Evolutionary conservation across 2,329 filamentous ascomycete genomes (phyloP).

Genomic region (Rugonectria rugulosa): DNA sequence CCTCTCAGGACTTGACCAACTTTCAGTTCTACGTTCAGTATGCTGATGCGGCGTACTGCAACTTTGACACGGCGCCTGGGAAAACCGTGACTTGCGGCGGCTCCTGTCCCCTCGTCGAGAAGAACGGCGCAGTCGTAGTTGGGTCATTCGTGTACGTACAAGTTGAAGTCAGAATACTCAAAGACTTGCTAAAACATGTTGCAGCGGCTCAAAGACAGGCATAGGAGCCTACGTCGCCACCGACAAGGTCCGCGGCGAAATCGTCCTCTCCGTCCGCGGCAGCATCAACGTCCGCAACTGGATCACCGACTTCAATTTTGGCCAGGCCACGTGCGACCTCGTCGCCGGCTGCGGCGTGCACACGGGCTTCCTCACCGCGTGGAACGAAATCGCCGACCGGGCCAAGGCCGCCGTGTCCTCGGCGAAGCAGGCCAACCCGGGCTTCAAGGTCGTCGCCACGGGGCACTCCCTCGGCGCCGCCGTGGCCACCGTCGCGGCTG

Average conservation of each 20-base stretch:
- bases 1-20: too few species aligned
- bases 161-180: neutral
- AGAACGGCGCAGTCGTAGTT: constrained; percentile 52
- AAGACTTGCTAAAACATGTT: constrained; percentile 32
- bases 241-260: constrained; percentile 56
- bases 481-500: constrained; percentile 66
- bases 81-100: constrained; percentile 52
- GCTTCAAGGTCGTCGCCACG: constrained; percentile 63
- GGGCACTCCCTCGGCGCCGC: constrained; percentile 76
- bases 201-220: constrained; percentile 51
- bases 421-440: constrained; percentile 56
- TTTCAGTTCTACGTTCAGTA: constrained; percentile 56
- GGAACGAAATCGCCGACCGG: constrained; percentile 57
- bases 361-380: constrained; percentile 65
- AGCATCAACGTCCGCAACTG: constrained; percentile 66
- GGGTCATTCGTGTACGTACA: constrained; percentile 48
- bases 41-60: constrained; percentile 61
- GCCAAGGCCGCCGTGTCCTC: constrained; percentile 53
- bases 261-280: constrained; percentile 68
- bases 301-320: constrained; percentile 58
- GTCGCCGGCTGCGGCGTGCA: constrained; percentile 58
- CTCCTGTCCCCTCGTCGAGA: constrained; percentile 52
- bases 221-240: constrained; percentile 59
- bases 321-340: constrained; percentile 37
- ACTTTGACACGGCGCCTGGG: constrained; percentile 50